Evolutionary conservation across 306 rosid species (phyloP).

Genomic region (Vigna radiata): DNA sequence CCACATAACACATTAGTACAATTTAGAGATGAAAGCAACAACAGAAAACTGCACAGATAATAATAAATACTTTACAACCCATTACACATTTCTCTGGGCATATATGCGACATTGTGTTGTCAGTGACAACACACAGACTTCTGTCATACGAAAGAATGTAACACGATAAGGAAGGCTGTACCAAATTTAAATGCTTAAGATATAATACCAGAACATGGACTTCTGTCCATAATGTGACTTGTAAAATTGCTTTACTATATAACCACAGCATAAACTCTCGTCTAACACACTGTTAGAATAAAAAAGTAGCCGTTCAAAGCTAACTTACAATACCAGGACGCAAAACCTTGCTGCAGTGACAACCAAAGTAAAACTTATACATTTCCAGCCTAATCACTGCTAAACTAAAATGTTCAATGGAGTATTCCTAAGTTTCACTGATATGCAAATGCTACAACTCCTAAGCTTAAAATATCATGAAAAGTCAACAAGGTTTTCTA

Average conservation of each 20-base stretch:
- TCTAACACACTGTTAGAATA: not conserved
- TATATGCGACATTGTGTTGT: not conserved
- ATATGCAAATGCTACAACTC: constrained; percentile 27
- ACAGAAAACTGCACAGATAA: constrained; percentile 37
- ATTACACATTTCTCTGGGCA: constrained; percentile 21
- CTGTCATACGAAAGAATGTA: not conserved
- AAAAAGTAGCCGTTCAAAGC: constrained; percentile 13
- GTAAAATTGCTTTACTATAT: not conserved
- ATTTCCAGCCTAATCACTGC: not conserved
- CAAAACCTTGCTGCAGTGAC: constrained; percentile 21
- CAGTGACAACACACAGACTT: constrained; percentile 20
- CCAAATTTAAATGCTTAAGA: constrained; percentile 19
- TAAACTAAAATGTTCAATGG: constrained; percentile 1
- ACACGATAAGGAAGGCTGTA: constrained; percentile 17
- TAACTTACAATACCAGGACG: constrained; percentile 18
- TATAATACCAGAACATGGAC: not conserved
- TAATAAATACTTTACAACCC: constrained; percentile 15
- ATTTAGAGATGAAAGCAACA: constrained; percentile 21
- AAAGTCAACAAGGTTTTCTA: not conserved
- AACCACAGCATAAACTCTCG: not conserved
- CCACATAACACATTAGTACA: constrained; percentile 42
- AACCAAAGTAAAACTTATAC: constrained; percentile 14
- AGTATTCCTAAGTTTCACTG: not conserved
- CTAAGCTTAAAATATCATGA: constrained; percentile 12
- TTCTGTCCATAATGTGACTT: constrained; percentile 1